Base-by-base conservation (phyloP, 2,329 filamentous ascomycete species). In the Colletotrichum theobromicola region DNA sequence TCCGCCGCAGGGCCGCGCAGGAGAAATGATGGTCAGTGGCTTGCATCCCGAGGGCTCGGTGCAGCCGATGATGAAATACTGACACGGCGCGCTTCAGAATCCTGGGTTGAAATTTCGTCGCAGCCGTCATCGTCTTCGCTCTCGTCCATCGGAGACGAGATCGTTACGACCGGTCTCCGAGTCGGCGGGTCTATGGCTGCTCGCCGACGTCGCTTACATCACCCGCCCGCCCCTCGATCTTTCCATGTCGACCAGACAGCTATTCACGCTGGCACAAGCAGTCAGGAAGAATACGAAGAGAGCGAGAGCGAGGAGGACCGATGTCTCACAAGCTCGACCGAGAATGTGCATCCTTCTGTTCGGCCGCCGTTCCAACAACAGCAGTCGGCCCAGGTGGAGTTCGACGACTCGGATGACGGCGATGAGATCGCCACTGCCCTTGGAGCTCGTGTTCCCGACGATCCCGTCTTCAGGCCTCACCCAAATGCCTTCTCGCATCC, bases 211-310 rank as follows among this genome's bases (percentile, higher is more conserved):
- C 89, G 89, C 60, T 78, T 85, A 67, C 83, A 87, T 69, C 72
- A 75, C 42, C 72, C 84, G 67, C 81, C 79, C 34, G 79, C 80
- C 76, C 79, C 79, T 7, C 77, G 77, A 12, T 79, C 80, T 35
- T 85, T 84, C 68, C 84, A 86, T 28, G 78, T 83, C 55, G 80
- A 80, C 71, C 84, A 85, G 58, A 84, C 85, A 28, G 82, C 84
- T 34, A 80, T 85, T 46, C 85, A 85, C 26, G 80, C 84, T 67
- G 86, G 85, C 61, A 86, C 88, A 35, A 97, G 95, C 84, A 98
- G 96, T 80, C 95, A 98, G 82, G 96, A 98, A 79, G 96, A 98
- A 85, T 98, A 97, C 80, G 95, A 98, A 37, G 95, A 98, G 86
- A 97, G 94, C 76, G 95, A 98, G 83, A 98, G 91, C 83, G 96